A percentile compares a stretch with the other conserved stretches of the same genome.
phyloP scores from a whole-genome alignment of 1,284 basidiomycete genomes.

The Boletus semigastroideus region DNA sequence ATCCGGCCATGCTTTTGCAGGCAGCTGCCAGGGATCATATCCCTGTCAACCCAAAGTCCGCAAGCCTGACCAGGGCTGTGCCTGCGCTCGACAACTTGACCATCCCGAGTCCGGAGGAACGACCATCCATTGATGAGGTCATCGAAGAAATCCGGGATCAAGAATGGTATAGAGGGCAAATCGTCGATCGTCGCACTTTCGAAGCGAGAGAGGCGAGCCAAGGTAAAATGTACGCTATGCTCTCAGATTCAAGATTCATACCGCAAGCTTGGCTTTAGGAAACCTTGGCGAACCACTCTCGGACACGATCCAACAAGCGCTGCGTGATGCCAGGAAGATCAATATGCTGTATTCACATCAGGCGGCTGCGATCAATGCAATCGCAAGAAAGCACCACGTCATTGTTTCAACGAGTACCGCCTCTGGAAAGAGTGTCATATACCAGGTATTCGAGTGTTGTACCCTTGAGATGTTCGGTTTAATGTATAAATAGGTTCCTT shows the following conservation, averaged over 20 bases:
- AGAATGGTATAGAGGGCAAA: conserved; percentile 70
- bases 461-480: neutral
- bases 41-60: conserved; percentile 58
- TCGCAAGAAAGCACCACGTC: conserved; percentile 66
- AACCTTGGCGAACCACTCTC: conserved; percentile 59
- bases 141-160: conserved; percentile 57
- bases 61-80: conserved; percentile 1
- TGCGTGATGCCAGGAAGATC: conserved; percentile 66
- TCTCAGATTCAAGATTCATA: neutral
- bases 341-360: conserved; percentile 77
- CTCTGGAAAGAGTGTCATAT: conserved; percentile 91
- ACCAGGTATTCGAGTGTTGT: conserved; percentile 52
- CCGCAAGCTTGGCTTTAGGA: conserved; percentile 37
- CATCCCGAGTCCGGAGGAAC: conserved; percentile 50
- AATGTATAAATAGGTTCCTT: conserved; percentile 57
- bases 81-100: conserved; percentile 6
- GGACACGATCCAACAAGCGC: conserved; percentile 53
- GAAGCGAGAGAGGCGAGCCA: conserved; percentile 50
- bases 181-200: conserved; percentile 55
- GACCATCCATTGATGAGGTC: conserved; percentile 58
- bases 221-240: conserved; percentile 38
- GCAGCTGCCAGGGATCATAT: conserved; percentile 68
- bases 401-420: conserved; percentile 91
- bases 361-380: conserved; percentile 70
- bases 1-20: conserved; percentile 63